These are phyloP conservation scores for Candida buenavistaensis DNA, from an alignment of 1,139 yeast species.

Conservation along the genomic window DNA sequence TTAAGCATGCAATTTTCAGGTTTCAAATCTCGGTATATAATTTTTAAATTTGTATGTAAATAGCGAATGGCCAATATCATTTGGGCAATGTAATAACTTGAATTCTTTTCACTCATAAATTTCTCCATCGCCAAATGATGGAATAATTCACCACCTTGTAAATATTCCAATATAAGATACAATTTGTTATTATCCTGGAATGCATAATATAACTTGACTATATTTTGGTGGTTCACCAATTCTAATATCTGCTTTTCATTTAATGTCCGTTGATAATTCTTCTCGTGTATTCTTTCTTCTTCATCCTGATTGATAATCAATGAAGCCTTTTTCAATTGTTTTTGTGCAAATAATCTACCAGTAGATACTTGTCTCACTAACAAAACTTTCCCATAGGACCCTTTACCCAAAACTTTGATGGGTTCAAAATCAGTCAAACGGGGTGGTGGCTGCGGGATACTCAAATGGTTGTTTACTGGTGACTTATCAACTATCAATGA, in stretches of 20 bases:
- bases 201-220: conserved; percentile 86
- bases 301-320: conserved; percentile 35
- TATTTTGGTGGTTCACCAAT: conserved; percentile 71
- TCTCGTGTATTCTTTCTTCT: conserved; percentile 28
- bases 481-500: conserved; percentile 18
- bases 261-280: conserved; percentile 39
- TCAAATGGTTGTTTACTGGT: conserved; percentile 7
- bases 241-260: conserved; percentile 46
- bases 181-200: conserved; percentile 82
- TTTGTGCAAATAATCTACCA: conserved; percentile 80
- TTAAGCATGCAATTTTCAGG: conserved; percentile 92
- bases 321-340: conserved; percentile 78
- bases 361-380: conserved; percentile 68
- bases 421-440: conserved; percentile 66
- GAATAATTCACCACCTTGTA: conserved; percentile 93
- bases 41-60: conserved; percentile 70
- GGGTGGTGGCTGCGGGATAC: conserved; percentile 24
- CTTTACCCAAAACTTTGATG: conserved; percentile 81
- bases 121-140: conserved; percentile 64
- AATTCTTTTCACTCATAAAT: conserved; percentile 66
- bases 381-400: conserved; percentile 88
- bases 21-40: conserved; percentile 87
- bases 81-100: conserved; percentile 84
- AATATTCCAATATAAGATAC: conserved; percentile 78
- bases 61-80: conserved; percentile 80